Evolutionary conservation across 768 basidiomycete species (phyloP).

Genomic region (Amyloporia xantha): DNA sequence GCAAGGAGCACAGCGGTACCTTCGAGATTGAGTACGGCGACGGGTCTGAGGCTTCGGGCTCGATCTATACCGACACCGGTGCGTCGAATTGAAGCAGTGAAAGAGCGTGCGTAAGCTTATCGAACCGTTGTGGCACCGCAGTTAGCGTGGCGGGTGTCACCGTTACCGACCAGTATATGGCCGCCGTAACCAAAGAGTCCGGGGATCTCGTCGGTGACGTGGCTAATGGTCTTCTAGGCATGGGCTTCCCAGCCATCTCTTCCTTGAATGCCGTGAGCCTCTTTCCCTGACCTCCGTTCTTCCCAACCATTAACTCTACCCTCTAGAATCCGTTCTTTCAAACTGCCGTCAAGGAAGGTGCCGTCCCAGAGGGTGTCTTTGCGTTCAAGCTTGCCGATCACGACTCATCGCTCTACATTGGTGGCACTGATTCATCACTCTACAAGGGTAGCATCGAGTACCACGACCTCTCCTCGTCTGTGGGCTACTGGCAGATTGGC

Average conservation of each 20-base stretch:
- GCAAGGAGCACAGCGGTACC: constrained; percentile 10
- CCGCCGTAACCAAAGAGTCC: constrained; percentile 7
- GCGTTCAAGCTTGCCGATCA: constrained; percentile 21
- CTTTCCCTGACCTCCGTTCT: neutral
- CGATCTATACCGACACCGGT: constrained; percentile 27
- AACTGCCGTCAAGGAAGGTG: constrained; percentile 15
- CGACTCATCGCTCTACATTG: constrained; percentile 28
- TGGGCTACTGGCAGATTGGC: constrained; percentile 22
- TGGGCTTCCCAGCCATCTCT: constrained; percentile 21
- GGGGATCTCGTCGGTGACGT: constrained; percentile 3
- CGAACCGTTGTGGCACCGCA: neutral
- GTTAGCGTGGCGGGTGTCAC: constrained; percentile 24
- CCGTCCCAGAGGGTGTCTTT: constrained; percentile 16
- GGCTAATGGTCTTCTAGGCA: constrained; percentile 20
- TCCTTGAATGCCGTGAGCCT: constrained; percentile 4
- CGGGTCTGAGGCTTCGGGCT: constrained; percentile 24
- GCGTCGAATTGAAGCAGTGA: too few species aligned
- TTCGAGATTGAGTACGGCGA: constrained; percentile 31
- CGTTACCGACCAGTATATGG: constrained; percentile 9
- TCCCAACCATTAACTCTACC: too few species aligned
- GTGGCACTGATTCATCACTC: constrained; percentile 27
- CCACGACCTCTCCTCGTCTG: constrained; percentile 17
- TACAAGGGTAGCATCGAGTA: constrained; percentile 27
- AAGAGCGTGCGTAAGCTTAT: neutral
- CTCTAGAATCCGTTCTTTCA: constrained; percentile 18